Conservation (phyloP, 2,329 filamentous ascomycete species). For the Colletotrichum nymphaeae region DNA sequence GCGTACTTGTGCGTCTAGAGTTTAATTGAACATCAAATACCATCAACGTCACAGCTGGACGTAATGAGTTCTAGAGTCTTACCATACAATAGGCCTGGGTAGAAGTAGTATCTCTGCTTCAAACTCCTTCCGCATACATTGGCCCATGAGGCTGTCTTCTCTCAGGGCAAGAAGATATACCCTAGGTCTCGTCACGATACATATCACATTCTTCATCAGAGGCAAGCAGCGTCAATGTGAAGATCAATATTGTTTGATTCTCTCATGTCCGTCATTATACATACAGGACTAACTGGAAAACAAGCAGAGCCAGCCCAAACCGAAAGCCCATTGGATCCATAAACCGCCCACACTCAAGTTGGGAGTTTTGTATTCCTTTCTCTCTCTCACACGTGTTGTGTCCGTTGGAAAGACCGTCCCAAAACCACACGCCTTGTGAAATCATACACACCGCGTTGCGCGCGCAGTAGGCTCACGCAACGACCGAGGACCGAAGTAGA, state of each 20-base stretch:
- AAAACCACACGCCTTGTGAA: constrained; percentile 30
- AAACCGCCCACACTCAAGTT: constrained; percentile 3
- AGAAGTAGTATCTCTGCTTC: too few species aligned
- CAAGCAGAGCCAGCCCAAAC: constrained; percentile 13
- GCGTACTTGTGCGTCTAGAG: too few species aligned
- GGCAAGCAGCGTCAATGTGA: background rate
- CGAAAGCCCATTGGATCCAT: constrained; percentile 25
- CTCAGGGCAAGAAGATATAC: too few species aligned
- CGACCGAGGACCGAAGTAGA: constrained; percentile 18
- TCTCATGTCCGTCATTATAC: constrained; percentile 38
- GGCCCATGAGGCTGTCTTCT: too few species aligned
- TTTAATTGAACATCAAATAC: too few species aligned
- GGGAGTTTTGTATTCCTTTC: constrained; percentile 27
- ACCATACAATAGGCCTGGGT: too few species aligned
- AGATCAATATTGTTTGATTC: constrained; percentile 30
- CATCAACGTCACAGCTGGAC: too few species aligned
- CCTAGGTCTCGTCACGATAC: too few species aligned
- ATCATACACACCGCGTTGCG: constrained; percentile 31
- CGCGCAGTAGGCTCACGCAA: background rate
- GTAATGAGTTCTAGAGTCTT: too few species aligned
- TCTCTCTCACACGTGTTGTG: background rate
- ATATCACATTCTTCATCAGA: too few species aligned
- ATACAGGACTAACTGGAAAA: constrained; percentile 23
- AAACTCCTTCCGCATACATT: too few species aligned
- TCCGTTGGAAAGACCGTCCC: constrained; percentile 14